A percentile compares a stretch with the other conserved stretches of the same genome.
These are phyloP conservation scores for Choricystis sp. DNA, from an alignment of 139 green algal genomes.

Conservation along the genomic window DNA sequence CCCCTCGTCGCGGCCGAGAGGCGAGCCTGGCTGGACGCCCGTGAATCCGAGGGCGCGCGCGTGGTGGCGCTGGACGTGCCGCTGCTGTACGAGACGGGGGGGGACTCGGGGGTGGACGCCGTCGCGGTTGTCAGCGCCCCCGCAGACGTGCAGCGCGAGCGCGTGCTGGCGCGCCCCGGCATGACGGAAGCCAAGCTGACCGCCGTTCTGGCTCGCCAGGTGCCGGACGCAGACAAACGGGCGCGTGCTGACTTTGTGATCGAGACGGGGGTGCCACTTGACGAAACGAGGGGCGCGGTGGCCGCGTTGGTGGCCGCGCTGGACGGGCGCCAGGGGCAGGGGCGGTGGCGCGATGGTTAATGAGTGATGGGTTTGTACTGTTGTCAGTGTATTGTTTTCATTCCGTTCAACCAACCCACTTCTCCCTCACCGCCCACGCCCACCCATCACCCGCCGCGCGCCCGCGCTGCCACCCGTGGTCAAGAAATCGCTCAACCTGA, in stretches of 20 bases:
- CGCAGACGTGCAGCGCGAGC: slow-evolving; percentile 32
- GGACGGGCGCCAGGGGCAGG: slow-evolving; percentile 6
- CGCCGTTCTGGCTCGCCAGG: slow-evolving; percentile 48
- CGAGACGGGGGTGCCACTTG: slow-evolving; percentile 36
- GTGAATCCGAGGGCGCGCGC: slow-evolving; percentile 1
- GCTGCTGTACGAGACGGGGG: slow-evolving; percentile 62
- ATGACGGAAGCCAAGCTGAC: slow-evolving; percentile 60
- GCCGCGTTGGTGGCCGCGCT: slow-evolving; percentile 22
- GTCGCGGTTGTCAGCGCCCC: slow-evolving; percentile 48
- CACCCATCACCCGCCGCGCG: not conserved
- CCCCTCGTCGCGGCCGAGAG: slow-evolving; percentile 47
- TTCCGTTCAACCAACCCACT: not conserved
- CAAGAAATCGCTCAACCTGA: slow-evolving; percentile 17
- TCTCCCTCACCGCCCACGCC: not conserved
- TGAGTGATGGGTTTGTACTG: not conserved
- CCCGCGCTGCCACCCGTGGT: not conserved
- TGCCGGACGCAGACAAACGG: slow-evolving; percentile 59
- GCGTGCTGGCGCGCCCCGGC: slow-evolving; percentile 53
- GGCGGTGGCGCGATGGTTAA: not conserved
- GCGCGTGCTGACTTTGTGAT: slow-evolving; percentile 47
- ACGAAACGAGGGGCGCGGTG: slow-evolving; percentile 35
- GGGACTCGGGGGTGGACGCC: slow-evolving; percentile 29
- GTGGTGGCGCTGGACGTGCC: slow-evolving; percentile 72
- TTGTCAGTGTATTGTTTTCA: not conserved
- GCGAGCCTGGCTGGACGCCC: slow-evolving; percentile 16